Evolutionary conservation across 768 basidiomycete genomes (phyloP), one percentile per base, ranked within the genome.

Genomic region (Calvatia gigantea): DNA sequence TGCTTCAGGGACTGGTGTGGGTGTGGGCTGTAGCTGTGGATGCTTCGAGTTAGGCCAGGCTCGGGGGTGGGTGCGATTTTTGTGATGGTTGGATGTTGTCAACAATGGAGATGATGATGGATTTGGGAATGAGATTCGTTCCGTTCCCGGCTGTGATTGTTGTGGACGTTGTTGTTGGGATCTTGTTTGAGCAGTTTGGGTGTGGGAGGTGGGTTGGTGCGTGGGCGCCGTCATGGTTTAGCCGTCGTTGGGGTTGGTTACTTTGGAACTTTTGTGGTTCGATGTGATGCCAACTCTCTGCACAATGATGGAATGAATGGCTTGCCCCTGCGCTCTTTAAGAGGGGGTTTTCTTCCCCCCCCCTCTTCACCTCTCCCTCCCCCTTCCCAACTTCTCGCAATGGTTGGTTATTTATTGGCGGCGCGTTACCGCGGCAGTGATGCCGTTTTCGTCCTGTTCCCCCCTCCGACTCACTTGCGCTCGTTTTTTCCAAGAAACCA

Each of bases 21-120:
- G 19, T 19, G 43, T 42, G 17, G 15, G 49, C 43, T 19, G 51
- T 35, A 25, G 57, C 21, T 15, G 27, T 17, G 45, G 33, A 25
- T 29, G 43, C 17, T 41, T 45, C 52, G 44, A 54, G 52, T 38
- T 54, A 54, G 52, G 52, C 52, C 44, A 54, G 52, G 52, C 23
- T 14, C 52, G 52, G 27, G 52, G 33, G 52, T 44, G 43, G 42
- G 43, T 28, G 43, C 12, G 43, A 54, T 54, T n/a, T n/a, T n/a
- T n/a, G n/a, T n/a, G n/a, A n/a, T n/a, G n/a, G n/a, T n/a, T 44
- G 42, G 39, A 43, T 42, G 19, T 19, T n/a, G n/a, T n/a, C n/a
- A n/a, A n/a, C 32, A 23, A 42, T 28, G 38, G 12, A 9, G 8
- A 27, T 23, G 27, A 15, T 37, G 17, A 35, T 49, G 38, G 39